Evolutionary conservation across 768 basidiomycete species (phyloP).

Genomic region (Amanita thiersii): DNA sequence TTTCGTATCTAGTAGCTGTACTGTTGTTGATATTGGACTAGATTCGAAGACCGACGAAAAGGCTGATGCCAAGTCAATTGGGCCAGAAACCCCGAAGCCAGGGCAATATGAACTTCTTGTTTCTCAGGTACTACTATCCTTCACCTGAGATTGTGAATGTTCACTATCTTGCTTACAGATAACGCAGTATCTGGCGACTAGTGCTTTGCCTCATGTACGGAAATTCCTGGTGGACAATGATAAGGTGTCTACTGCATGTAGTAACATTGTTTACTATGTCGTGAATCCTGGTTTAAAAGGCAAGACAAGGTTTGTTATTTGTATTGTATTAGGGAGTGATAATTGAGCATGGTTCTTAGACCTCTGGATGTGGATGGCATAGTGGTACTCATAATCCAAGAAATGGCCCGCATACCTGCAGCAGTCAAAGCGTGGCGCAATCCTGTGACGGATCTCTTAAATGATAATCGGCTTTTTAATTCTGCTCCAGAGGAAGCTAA

Average conservation of each 20-base stretch:
- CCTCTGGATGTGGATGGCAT: slow-evolving; percentile 72
- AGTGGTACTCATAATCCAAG: slow-evolving; percentile 60
- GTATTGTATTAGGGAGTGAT: too few species aligned
- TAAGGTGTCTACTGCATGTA: slow-evolving; percentile 70
- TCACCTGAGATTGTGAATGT: slow-evolving; percentile 8
- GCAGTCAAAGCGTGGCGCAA: slow-evolving; percentile 81
- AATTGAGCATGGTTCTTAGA: slow-evolving; percentile 23
- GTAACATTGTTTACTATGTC: slow-evolving; percentile 78
- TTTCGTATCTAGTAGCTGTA: not conserved
- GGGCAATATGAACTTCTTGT: slow-evolving; percentile 26
- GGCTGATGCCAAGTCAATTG: not conserved
- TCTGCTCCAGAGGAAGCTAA: slow-evolving; percentile 45
- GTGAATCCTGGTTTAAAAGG: slow-evolving; percentile 75
- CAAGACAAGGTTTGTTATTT: slow-evolving; percentile 47
- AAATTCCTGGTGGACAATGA: slow-evolving; percentile 80
- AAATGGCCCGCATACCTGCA: slow-evolving; percentile 71
- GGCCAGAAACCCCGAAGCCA: slow-evolving; percentile 22
- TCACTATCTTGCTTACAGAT: slow-evolving; percentile 39
- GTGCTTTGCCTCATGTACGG: slow-evolving; percentile 67
- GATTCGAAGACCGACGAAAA: slow-evolving; percentile 37
- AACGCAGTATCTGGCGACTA: slow-evolving; percentile 57
- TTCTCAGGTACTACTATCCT: not conserved
- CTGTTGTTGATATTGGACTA: slow-evolving; percentile 8
- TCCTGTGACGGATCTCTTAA: slow-evolving; percentile 72
- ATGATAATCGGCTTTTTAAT: slow-evolving; percentile 85